These are phyloP conservation scores for Actinomucor elegans DNA, from an alignment of 371 early-diverging fungal species.

Conservation along the genomic window DNA sequence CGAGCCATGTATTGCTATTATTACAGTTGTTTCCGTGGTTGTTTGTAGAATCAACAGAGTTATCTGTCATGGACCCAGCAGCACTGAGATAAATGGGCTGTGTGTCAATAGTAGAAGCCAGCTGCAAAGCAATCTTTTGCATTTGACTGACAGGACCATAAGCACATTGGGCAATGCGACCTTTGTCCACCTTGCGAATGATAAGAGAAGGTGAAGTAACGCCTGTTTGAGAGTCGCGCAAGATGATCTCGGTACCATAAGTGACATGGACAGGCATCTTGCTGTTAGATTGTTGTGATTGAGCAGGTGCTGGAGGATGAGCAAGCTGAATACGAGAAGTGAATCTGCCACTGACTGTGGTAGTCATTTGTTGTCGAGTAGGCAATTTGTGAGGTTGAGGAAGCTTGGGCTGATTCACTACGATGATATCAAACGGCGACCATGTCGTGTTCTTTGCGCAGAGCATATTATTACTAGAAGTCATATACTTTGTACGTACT, in stretches of 20 bases:
- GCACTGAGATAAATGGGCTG: slow-evolving; percentile 43
- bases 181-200: slow-evolving; percentile 79
- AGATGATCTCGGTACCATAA: slow-evolving; percentile 73
- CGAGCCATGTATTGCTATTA: slow-evolving; percentile 27
- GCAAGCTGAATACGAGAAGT: slow-evolving; percentile 10
- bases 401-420: slow-evolving; percentile 47
- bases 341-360: slow-evolving; percentile 14
- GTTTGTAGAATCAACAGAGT: slow-evolving; percentile 12
- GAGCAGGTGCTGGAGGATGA: slow-evolving; percentile 3
- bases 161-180: slow-evolving; percentile 64
- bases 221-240: slow-evolving; percentile 66
- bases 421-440: slow-evolving; percentile 73
- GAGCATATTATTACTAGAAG: slow-evolving; percentile 54
- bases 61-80: slow-evolving; percentile 22
- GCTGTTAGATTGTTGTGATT: background rate
- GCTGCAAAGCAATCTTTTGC: slow-evolving; percentile 83
- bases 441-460: slow-evolving; percentile 76
- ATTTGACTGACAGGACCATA: slow-evolving; percentile 81
- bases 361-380: slow-evolving; percentile 15
- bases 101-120: slow-evolving; percentile 25
- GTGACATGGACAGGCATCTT: slow-evolving; percentile 52
- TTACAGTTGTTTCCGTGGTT: background rate
- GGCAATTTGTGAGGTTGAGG: slow-evolving; percentile 25
- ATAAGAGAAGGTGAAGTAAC: slow-evolving; percentile 68
- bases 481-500: slow-evolving; percentile 81